Evolutionary conservation across 176 grass and related monocot species (phyloP).

Genomic region (Rhynchospora tenuis): DNA sequence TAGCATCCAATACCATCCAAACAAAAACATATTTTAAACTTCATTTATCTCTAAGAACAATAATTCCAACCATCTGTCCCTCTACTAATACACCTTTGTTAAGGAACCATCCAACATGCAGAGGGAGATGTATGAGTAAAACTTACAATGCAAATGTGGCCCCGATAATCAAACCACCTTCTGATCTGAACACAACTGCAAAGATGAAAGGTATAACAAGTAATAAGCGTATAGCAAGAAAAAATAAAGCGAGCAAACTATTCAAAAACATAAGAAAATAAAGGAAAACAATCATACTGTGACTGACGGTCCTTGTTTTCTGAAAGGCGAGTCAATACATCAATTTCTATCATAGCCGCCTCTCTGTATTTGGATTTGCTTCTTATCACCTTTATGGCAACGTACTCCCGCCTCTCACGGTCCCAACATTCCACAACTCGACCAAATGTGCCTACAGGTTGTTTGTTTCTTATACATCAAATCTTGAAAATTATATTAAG

Average conservation of each 20-base stretch:
- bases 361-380: slow-evolving; percentile 76
- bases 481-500: slow-evolving; percentile 13
- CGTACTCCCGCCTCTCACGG: slow-evolving; percentile 71
- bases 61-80: slow-evolving; percentile 31
- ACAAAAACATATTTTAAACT: slow-evolving; percentile 51
- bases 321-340: slow-evolving; percentile 71
- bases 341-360: slow-evolving; percentile 87
- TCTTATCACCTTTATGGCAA: slow-evolving; percentile 88
- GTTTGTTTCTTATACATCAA: slow-evolving; percentile 28
- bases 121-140: slow-evolving; percentile 17
- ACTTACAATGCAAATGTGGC: slow-evolving; percentile 99
- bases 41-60: slow-evolving; percentile 39
- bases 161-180: slow-evolving; percentile 95
- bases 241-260: neutral
- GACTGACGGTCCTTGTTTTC: slow-evolving; percentile 62
- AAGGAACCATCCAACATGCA: slow-evolving; percentile 25
- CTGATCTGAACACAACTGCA: slow-evolving; percentile 85
- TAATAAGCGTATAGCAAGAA: slow-evolving; percentile 13
- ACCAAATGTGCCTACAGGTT: slow-evolving; percentile 80
- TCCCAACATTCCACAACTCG: slow-evolving; percentile 99
- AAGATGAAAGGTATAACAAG: slow-evolving; percentile 12
- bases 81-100: slow-evolving; percentile 17
- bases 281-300: slow-evolving; percentile 39
- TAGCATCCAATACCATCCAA: slow-evolving; percentile 81
- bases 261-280: neutral